Evolutionary conservation across 148 eudicot genomes (phyloP).

Genomic region (Polygonum maritimum): DNA sequence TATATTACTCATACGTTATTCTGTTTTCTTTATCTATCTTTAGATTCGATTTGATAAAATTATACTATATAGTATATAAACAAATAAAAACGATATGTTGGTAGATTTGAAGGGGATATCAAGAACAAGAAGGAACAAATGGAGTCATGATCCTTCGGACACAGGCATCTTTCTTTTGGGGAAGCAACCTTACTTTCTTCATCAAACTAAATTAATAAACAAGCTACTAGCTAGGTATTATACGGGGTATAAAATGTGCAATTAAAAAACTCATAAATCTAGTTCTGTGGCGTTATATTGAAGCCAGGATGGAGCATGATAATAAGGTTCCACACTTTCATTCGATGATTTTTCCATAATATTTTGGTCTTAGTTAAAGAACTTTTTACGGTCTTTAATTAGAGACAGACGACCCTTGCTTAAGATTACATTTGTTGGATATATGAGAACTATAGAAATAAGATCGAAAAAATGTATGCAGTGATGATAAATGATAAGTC

Average conservation of each 20-base stretch:
- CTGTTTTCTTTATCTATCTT: neutral
- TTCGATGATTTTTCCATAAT: too few relatives aligned
- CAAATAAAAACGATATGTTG: neutral
- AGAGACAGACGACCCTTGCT: neutral
- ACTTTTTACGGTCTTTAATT: too few relatives aligned
- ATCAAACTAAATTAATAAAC: neutral
- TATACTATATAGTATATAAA: neutral
- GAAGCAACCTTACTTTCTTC: constrained; percentile 2
- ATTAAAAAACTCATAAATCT: neutral
- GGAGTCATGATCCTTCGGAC: constrained; percentile 4
- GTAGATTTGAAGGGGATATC: neutral
- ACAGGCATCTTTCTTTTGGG: constrained; percentile 9
- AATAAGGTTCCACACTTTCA: too few relatives aligned
- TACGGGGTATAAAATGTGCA: neutral
- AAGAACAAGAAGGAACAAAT: constrained; percentile 5
- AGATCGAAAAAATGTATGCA: too few relatives aligned
- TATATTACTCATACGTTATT: neutral
- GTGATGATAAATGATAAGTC: too few relatives aligned
- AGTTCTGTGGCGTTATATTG: neutral
- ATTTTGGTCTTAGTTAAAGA: too few relatives aligned
- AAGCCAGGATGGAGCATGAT: neutral
- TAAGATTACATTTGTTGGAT: neutral
- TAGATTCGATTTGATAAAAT: constrained; percentile 5
- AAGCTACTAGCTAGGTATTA: too few relatives aligned
- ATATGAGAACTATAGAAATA: too few relatives aligned